phyloP scores from a whole-genome alignment of 1,139 yeast species.

The Candida dubliniensis region DNA sequence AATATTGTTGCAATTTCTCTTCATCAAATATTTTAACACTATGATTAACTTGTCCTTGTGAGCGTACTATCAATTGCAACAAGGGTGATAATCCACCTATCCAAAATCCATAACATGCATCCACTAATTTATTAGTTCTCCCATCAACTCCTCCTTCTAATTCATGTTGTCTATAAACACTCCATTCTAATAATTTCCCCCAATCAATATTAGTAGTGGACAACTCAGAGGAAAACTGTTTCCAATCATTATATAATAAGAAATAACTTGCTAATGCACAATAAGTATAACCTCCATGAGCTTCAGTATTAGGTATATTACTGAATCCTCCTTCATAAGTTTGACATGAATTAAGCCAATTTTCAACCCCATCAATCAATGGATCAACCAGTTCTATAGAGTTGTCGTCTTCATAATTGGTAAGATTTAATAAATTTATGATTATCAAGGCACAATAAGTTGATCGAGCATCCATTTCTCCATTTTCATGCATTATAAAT shows the following conservation, averaged over 20 bases:
- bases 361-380: conserved; percentile 50
- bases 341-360: conserved; percentile 74
- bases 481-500: conserved; percentile 69
- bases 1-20: conserved; percentile 60
- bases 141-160: conserved; percentile 89
- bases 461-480: conserved; percentile 87
- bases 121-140: conserved; percentile 88
- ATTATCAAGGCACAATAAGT: conserved; percentile 83
- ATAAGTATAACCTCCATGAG: conserved; percentile 95
- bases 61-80: conserved; percentile 33
- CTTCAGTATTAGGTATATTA: conserved; percentile 79
- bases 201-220: conserved; percentile 36
- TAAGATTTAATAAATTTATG: conserved; percentile 63
- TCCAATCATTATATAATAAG: conserved; percentile 2
- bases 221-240: not conserved
- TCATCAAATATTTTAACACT: conserved; percentile 43
- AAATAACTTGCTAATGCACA: conserved; percentile 81
- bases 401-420: conserved; percentile 61
- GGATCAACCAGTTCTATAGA: no score
- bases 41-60: conserved; percentile 16
- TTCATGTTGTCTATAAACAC: conserved; percentile 61
- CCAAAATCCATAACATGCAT: conserved; percentile 97
- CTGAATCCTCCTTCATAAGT: conserved; percentile 96
- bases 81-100: conserved; percentile 77
- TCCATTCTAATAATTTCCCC: conserved; percentile 59